Base-by-base conservation (phyloP, 768 basidiomycete genomes). In the Rhizopogon vesiculosus region DNA sequence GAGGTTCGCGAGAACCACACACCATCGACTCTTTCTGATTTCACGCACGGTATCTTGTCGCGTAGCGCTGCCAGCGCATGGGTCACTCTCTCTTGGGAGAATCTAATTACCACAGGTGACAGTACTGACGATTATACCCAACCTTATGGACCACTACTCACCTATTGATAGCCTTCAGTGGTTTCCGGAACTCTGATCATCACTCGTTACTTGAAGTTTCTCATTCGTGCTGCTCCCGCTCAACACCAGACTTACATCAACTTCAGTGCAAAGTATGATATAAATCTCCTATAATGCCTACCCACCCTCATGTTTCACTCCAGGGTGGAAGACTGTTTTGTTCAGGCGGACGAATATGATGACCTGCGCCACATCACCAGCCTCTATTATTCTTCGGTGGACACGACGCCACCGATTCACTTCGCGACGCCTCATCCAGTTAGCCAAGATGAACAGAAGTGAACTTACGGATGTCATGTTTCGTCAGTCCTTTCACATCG, bases 181-280 rank as follows among this genome's bases (percentile, higher is more conserved):
- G 71, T 79, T 1, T 70, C 74, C 2, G 78, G 78, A 0, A 59
- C 63, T 42, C 65, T 77, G 45, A 60, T 73, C 56, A 66, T 76
- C 45, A 75, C 72, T 31, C 74, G 74, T 18, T 65, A 67, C 2
- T 51, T 76, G 40, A 73, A 70, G 42, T 72, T 76, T 54, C 66
- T 72, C 5, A 71, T 79, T 16, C 72, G 78, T 18, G 78, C 56
- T 10, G 55, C 58, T 2, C 72, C 70, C 7, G 77, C 74, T 7
- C 72, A 75, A 56, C 65, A 58, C 9, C 57, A 53, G 12, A 70
- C 67, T 31, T 60, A 63, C 25, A 57, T 74, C 29, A 53, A 64
- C 15, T 76, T 79, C 46, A 78, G 73, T 38, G 76, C 75, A 19
- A 73, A 64, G 77, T 77, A 25, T 45, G 70, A 59, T 19, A 15